Base-by-base conservation (phyloP, 176 grass and related monocot genomes). In the Oryza meyeriana region DNA sequence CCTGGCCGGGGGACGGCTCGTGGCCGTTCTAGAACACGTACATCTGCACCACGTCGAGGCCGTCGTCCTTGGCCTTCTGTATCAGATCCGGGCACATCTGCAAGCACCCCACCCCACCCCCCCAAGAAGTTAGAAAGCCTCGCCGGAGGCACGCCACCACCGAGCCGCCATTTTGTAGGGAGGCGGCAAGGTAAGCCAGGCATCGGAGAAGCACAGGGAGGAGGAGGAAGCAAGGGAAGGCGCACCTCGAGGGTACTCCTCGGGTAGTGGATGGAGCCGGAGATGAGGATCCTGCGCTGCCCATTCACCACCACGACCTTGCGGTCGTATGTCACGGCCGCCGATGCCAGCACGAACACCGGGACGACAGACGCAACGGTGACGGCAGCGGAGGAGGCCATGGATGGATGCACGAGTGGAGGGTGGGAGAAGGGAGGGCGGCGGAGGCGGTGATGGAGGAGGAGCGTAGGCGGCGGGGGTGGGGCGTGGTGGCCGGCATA, bases 71-170 rank as follows among this genome's bases (percentile, higher is more conserved):
- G 36, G 93, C 93, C 77, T 99, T 99, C 76, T 95, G 82, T 87
- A 99, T 95, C 87, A 99, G 91, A 95, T 99, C 93, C 91, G 91
- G 93, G 93, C 96, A 99, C 93, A 99, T 95, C 96, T 99, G 74
- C 82, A 75, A 10, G 71, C 77, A 40, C 2, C n/a, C n/a, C n/a
- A n/a, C n/a, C n/a, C n/a, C n/a, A n/a, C n/a, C 50, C 50, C n/a
- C n/a, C 50, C 17, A 52, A 6, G 42, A 90, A 55, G 4, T 74
- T 27, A 87, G 40, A 52, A 44, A 8, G 48, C 25, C 34, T 74
- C 18, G 16, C 69, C 16, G 41, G 38, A 69, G 66, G 72, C 24
- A 67, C 57, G 34, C 52, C 55, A 3, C 10, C 10, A 69, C 28
- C 36, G 34, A 81, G 45, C 71, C 78, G 48, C 72, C 87, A 91